phyloP scores from a whole-genome alignment of 2,329 filamentous ascomycete species.

The Scolecobasidium constrictum region DNA sequence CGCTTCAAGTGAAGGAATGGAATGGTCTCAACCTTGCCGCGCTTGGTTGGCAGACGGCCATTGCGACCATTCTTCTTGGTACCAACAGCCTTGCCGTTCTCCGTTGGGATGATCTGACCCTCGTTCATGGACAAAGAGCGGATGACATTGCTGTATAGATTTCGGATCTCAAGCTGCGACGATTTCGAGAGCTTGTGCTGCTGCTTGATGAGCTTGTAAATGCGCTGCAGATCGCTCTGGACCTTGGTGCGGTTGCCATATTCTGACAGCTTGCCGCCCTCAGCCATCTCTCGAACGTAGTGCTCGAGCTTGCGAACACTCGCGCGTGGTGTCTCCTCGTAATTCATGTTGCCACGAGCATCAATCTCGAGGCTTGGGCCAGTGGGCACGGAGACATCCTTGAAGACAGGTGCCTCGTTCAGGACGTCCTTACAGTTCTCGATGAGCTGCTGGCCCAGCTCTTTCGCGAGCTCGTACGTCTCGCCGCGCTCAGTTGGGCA shows the following conservation, averaged over 20 bases:
- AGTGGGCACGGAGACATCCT: conserved; percentile 87
- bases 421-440: conserved; percentile 96
- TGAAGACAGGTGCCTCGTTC: conserved; percentile 75
- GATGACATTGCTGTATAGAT: conserved; percentile 84
- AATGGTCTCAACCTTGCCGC: conserved; percentile 89
- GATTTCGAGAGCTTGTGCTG: conserved; percentile 97
- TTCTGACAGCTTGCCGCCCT: conserved; percentile 95
- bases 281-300: conserved; percentile 97
- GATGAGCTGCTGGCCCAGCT: conserved; percentile 84
- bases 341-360: conserved; percentile 82
- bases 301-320: conserved; percentile 96
- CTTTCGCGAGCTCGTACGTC: conserved; percentile 95
- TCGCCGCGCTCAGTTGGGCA: conserved; percentile 94
- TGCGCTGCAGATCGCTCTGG: conserved; percentile 84
- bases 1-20: conserved; percentile 96
- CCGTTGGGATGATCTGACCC: conserved; percentile 86
- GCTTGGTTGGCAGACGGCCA: conserved; percentile 48
- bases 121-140: conserved; percentile 96
- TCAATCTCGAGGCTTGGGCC: conserved; percentile 90
- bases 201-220: conserved; percentile 97
- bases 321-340: conserved; percentile 73
- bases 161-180: conserved; percentile 93
- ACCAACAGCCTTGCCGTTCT: conserved; percentile 56
- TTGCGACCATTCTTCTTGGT: conserved; percentile 47
- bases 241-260: conserved; percentile 98